Evolutionary conservation across 148 eudicot genomes (phyloP).

Genomic region (Heliosperma pusillum): DNA sequence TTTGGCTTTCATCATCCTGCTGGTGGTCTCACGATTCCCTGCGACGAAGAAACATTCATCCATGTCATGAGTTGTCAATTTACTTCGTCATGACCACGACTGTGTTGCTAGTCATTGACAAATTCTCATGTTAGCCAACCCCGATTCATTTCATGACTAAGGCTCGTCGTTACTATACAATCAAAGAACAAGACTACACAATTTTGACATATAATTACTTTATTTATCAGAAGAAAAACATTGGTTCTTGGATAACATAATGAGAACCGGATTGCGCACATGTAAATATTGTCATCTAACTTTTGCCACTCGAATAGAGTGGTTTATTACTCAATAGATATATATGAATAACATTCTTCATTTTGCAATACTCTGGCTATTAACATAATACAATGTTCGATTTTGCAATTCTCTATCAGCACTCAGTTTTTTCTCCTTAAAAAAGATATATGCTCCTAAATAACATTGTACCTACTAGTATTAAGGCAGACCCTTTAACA

Average conservation of each 20-base stretch:
- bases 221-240: not conserved
- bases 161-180: not conserved
- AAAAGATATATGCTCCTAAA: not conserved
- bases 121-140: not conserved
- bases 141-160: not conserved
- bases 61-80: conserved; percentile 4
- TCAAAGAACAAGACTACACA: conserved; percentile 1
- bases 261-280: not conserved
- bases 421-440: too few species aligned
- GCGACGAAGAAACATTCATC: conserved; percentile 32
- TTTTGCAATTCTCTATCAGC: not conserved
- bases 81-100: not conserved
- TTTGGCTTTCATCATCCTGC: conserved; percentile 34
- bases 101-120: too few species aligned
- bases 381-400: not conserved
- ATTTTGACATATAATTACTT: conserved; percentile 5
- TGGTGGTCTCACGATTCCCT: conserved; percentile 37
- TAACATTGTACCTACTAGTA: not conserved
- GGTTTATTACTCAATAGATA: not conserved
- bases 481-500: not conserved
- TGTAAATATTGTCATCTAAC: not conserved
- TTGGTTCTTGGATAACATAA: not conserved
- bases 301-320: not conserved
- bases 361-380: not conserved
- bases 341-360: not conserved